These are phyloP conservation scores for Globisporangium ultimum DNA, from an alignment of 352 stramenopile genomes.

Conservation along the genomic window DNA sequence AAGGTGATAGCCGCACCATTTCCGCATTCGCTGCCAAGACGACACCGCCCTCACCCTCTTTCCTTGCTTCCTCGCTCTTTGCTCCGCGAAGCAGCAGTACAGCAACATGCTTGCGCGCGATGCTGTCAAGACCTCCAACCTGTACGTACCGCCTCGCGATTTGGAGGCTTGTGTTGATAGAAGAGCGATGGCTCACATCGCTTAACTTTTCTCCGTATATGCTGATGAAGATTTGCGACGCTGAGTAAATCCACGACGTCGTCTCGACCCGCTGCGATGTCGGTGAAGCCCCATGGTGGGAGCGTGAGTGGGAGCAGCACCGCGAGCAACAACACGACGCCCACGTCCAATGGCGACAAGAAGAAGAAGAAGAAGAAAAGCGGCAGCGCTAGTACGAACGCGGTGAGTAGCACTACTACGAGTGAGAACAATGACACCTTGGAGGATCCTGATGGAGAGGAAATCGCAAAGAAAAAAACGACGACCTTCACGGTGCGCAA, in stretches of 20 bases:
- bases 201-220: neutral
- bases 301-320: slow-evolving; percentile 23
- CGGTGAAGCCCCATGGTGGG: slow-evolving; percentile 7
- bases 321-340: slow-evolving; percentile 20
- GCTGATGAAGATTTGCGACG: slow-evolving; percentile 8
- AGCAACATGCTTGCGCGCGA: slow-evolving; percentile 26
- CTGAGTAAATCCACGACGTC: slow-evolving; percentile 8
- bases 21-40: neutral
- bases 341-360: slow-evolving; percentile 15
- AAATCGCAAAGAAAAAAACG: neutral
- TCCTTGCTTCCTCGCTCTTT: too few species aligned
- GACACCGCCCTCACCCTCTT: neutral
- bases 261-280: neutral
- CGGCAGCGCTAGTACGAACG: neutral
- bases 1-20: neutral
- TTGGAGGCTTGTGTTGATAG: neutral
- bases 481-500: slow-evolving; percentile 7
- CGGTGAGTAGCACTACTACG: neutral
- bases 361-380: slow-evolving; percentile 35
- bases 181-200: neutral
- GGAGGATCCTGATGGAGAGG: slow-evolving; percentile 2
- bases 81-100: neutral
- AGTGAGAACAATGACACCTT: neutral
- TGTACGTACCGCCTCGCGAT: slow-evolving; percentile 15
- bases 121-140: slow-evolving; percentile 34